Percentiles rank a stretch among this genome's conserved stretches.
Evolutionary conservation across 306 rosid genomes (phyloP).

Genomic region (Astragalus membranaceus): DNA sequence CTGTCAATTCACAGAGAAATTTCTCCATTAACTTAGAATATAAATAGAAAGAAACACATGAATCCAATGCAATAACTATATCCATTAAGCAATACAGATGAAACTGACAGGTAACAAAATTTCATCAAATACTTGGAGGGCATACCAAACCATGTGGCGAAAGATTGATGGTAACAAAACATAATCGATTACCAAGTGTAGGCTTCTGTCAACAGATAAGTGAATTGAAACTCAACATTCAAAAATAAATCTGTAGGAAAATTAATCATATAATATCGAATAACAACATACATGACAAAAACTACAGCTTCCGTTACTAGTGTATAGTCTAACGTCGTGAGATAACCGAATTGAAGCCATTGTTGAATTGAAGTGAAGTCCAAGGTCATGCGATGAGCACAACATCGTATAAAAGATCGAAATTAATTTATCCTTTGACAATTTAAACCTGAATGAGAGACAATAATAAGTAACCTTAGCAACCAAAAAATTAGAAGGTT

Average conservation of each 20-base stretch:
- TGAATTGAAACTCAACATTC: slow-evolving; percentile 9
- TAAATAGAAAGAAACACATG: not conserved
- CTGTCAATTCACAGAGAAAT: slow-evolving; percentile 35
- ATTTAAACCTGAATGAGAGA: slow-evolving; percentile 16
- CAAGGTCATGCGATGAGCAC: slow-evolving; percentile 17
- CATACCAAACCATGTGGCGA: slow-evolving; percentile 50
- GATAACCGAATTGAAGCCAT: slow-evolving; percentile 51
- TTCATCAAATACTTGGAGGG: not conserved
- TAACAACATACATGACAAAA: slow-evolving; percentile 43
- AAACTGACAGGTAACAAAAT: not conserved
- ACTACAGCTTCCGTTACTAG: slow-evolving; percentile 23
- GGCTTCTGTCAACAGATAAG: slow-evolving; percentile 27
- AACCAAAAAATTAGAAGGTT: not conserved
- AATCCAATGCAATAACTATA: not conserved
- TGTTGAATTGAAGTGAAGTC: slow-evolving; percentile 25
- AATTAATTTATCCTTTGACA: not conserved
- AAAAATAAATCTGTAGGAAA: not conserved
- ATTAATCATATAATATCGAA: not conserved
- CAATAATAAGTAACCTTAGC: not conserved
- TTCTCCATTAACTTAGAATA: slow-evolving; percentile 16
- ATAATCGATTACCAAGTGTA: slow-evolving; percentile 31
- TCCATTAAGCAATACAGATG: not conserved
- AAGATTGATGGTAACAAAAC: slow-evolving; percentile 38
- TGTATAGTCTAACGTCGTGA: slow-evolving; percentile 26
- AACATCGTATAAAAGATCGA: not conserved